Evolutionary conservation across 108 stramenopile genomes (phyloP), one percentile per base, ranked within the genome.

Genomic region (Bacterosira constricta): DNA sequence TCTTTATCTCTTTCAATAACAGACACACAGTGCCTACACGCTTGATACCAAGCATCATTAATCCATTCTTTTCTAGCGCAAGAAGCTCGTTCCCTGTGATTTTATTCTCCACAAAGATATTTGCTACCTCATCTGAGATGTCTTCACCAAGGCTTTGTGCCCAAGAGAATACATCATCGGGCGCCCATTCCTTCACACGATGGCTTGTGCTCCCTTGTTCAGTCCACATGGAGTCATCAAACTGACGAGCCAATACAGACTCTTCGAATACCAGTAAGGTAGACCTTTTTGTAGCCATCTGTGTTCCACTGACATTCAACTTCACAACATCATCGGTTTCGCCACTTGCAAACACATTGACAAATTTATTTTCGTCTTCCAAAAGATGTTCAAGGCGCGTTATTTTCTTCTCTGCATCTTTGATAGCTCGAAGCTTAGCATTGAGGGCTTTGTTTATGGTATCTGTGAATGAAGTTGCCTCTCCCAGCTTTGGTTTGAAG

Each of bases 251-350:
- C 25, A 73, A 42, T 0, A 64, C 54, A 25, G 73, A 73, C 11
- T 75, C 73, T 23, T 66, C 46, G 46, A 18, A 50, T 21, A 53
- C 23, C 44, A 42, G 55, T 17, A 75, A 50, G 12, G 73, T 75
- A 10, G 27, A 6, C 10, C 73, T 42, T 23, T 23, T 66, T 30
- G 64, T 66, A 34, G 55, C 55, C 73, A 75, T 66, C 4, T 29
- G 39, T 30, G 73, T 66, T 26, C 73, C 73, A 23, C 64, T 66
- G 36, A 75, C 73, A 66, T 75, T 75, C 27, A 75, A 57, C 2
- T 29, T 30, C 8, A 75, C 41, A 5, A 54, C 12, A 35, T 66
- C 65, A 32, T 75, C 35, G 0, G 37, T 4, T 21, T 36, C 32
- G 7, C 45, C 45, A 15, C 18, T 27, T 38, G 73, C 21, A 41